These are phyloP conservation scores for Sutorius australiensis DNA, from an alignment of 768 basidiomycete species.

Conservation along the genomic window DNA sequence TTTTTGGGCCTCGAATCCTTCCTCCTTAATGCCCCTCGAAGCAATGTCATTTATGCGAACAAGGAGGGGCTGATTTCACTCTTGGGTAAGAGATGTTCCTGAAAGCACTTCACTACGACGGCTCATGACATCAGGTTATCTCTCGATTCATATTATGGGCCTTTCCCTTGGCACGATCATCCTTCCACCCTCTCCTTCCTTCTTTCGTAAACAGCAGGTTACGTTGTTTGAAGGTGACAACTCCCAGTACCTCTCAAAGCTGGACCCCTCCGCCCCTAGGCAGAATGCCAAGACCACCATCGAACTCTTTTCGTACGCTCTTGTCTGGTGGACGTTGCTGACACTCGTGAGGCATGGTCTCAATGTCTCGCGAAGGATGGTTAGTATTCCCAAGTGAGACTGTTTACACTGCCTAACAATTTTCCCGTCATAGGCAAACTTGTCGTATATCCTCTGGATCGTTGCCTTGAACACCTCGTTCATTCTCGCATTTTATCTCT, in stretches of 20 bases:
- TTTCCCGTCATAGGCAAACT: constrained; percentile 61
- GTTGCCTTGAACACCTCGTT: constrained; percentile 86
- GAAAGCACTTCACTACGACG: neutral
- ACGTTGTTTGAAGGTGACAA: constrained; percentile 13
- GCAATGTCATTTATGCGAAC: constrained; percentile 67
- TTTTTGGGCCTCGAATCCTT: constrained; percentile 53
- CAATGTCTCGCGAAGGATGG: constrained; percentile 59
- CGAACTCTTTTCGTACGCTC: constrained; percentile 71
- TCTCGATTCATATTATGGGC: constrained; percentile 86
- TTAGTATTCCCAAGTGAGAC: constrained; percentile 31
- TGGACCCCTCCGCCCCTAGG: constrained; percentile 36
- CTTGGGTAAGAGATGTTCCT: constrained; percentile 43
- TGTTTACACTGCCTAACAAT: neutral
- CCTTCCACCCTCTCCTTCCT: constrained; percentile 73
- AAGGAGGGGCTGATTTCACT: constrained; percentile 90
- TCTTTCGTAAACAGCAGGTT: constrained; percentile 53
- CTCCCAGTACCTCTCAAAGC: neutral
- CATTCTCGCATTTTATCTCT: constrained; percentile 71
- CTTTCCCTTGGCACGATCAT: constrained; percentile 76
- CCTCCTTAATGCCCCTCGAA: constrained; percentile 62
- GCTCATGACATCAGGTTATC: constrained; percentile 58
- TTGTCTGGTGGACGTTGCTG: constrained; percentile 74
- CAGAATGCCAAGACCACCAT: constrained; percentile 71
- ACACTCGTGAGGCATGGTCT: constrained; percentile 33
- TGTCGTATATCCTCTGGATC: constrained; percentile 87